Evolutionary conservation across 768 basidiomycete species (phyloP).

Genomic region (Leccinellum luteum): DNA sequence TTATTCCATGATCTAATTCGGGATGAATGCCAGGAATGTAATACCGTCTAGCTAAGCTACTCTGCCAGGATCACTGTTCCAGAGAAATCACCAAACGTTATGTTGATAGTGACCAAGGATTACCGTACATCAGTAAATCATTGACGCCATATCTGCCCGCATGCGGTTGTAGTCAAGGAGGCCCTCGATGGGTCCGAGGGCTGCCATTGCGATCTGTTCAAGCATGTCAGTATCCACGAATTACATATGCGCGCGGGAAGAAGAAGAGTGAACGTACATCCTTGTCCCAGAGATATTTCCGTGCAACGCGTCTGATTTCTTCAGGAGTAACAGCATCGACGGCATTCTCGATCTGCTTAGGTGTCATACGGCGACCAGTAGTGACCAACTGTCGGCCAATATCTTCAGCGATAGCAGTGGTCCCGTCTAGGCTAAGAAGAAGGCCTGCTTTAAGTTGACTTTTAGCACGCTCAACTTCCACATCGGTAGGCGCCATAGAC

Average conservation of each 20-base stretch:
- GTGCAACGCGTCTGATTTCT: conserved; percentile 92
- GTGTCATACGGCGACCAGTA: conserved; percentile 84
- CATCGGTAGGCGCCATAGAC: conserved; percentile 78
- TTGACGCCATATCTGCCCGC: conserved; percentile 77
- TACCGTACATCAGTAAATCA: conserved; percentile 53
- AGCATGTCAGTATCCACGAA: conserved; percentile 4
- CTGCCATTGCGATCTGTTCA: conserved; percentile 76
- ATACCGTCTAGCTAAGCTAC: conserved; percentile 26
- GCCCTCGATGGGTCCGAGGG: conserved; percentile 87
- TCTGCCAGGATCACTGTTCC: background rate
- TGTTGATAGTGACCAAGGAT: background rate
- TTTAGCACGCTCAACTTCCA: conserved; percentile 96
- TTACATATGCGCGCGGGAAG: conserved; percentile 12
- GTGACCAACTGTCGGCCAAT: conserved; percentile 98
- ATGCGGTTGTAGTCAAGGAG: conserved; percentile 93
- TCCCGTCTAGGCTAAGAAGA: conserved; percentile 89
- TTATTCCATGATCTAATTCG: conserved; percentile 21
- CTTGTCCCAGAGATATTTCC: conserved; percentile 97
- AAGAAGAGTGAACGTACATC: conserved; percentile 54
- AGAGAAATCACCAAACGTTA: background rate
- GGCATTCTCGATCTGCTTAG: conserved; percentile 90
- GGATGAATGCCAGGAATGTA: conserved; percentile 17
- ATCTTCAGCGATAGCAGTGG: conserved; percentile 95
- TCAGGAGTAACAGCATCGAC: conserved; percentile 85
- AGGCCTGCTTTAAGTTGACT: conserved; percentile 96